Evolutionary conservation across 805 yeast genomes (phyloP), one percentile per base, ranked within the genome.

Genomic region (Candida pseudofarinosa): DNA sequence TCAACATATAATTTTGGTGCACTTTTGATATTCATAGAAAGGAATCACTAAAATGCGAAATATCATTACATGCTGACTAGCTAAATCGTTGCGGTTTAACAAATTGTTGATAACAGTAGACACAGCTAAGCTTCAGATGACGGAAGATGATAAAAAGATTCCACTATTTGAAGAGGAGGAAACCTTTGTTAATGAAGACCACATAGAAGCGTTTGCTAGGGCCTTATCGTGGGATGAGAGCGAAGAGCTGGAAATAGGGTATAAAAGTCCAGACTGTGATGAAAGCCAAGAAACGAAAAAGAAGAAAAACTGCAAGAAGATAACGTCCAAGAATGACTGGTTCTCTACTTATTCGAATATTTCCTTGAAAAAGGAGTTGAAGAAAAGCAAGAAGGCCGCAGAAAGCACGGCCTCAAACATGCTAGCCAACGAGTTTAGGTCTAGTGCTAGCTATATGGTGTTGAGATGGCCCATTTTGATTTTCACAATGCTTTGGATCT

Each of bases 401-500:
- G 19, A 20, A 26, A 16, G 46, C 42, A 32, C 37, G 39, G 30
- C 34, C 37, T 30, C 30, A 26, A 44, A 47, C 33, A 44, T 47
- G 10, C 46, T 54, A 35, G 52, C 60, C 26, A 65, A 69, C 46
- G 75, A 70, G 47, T 69, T 67, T 49, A 56, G 74, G 12, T 55
- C 63, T 17, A 60, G 63, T 42, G 49, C 59, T 3, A 51, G 65
- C 8, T 70, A 64, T 47, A 51, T 56, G 3, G 33, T 85, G 1
- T 63, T 85, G 19, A 62, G 93, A 35, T 85, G 84, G 76, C 95
- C 93, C 0, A 59, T 83, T 3, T 63, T 85, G 41, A 37, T 76
- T 0, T 60, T 76, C 14, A 76, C 81, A 1, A 49, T 75, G 2
- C 26, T 64, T 13, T 85, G 90, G 88, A 66, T 83, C 1, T 31